A percentile compares a stretch with the other conserved stretches of the same genome.
These are phyloP conservation scores for Solanum hybrid DNA, from an alignment of 305 asterid species.

Conservation along the genomic window DNA sequence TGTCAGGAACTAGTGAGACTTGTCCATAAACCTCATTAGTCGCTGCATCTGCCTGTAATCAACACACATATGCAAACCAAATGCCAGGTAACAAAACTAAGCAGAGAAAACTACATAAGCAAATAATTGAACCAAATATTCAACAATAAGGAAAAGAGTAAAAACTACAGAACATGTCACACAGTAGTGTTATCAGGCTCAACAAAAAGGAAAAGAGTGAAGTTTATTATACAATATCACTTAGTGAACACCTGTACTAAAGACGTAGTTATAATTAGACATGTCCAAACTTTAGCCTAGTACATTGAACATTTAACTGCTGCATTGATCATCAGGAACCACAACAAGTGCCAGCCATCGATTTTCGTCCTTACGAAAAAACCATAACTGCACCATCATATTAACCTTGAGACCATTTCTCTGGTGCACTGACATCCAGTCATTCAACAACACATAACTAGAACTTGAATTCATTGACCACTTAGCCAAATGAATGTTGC, in stretches of 20 bases:
- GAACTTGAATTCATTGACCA: not conserved
- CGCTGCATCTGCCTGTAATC: no score
- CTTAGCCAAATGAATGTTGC: not conserved
- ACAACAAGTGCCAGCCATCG: constrained; percentile 1
- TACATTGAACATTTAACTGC: not conserved
- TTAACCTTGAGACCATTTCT: not conserved
- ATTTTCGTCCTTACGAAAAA: not conserved
- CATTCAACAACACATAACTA: not conserved
- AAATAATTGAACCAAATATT: no score
- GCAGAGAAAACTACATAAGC: not conserved
- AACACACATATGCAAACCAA: no score
- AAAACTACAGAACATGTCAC: not conserved
- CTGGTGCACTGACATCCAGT: not conserved
- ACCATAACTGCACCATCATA: not conserved
- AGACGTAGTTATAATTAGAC: not conserved
- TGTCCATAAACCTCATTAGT: no score
- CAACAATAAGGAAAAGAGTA: not conserved
- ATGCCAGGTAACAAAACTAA: not conserved
- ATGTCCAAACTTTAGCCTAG: not conserved
- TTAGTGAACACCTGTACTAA: not conserved
- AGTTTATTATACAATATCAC: no score
- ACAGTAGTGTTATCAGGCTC: not conserved
- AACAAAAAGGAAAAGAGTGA: no score
- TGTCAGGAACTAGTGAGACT: no score
- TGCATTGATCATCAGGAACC: not conserved